A percentile compares a stretch with the other conserved stretches of the same genome.
Evolutionary conservation across 2,329 filamentous ascomycete genomes (phyloP).

Genomic region (Aspergillus udagawae): DNA sequence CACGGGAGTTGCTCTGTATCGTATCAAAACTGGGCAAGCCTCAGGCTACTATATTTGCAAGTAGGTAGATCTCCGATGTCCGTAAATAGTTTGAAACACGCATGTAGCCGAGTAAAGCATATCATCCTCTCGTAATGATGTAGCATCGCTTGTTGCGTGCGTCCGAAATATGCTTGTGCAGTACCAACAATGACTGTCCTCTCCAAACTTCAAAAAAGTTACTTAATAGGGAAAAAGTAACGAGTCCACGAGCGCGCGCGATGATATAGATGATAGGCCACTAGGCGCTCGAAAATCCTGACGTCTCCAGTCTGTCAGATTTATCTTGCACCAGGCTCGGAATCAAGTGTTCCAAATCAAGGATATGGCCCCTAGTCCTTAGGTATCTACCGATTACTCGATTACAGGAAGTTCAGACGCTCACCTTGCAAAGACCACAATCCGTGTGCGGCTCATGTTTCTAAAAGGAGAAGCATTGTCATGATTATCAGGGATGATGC

Average conservation of each 20-base stretch:
- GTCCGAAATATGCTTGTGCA: neutral
- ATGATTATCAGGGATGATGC: neutral
- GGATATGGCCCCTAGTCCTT: neutral
- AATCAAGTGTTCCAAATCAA: neutral
- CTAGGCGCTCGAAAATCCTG: neutral
- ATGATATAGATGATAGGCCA: neutral
- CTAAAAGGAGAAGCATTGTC: conserved; percentile 2
- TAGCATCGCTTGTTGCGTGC: neutral
- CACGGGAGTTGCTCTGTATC: too few relatives aligned
- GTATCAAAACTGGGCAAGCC: too few relatives aligned
- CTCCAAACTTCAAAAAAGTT: neutral
- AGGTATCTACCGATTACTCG: neutral
- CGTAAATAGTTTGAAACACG: neutral
- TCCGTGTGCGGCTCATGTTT: conserved; percentile 4
- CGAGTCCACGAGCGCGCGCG: neutral
- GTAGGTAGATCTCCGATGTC: too few relatives aligned
- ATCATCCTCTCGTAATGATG: neutral
- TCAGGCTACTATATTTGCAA: too few relatives aligned
- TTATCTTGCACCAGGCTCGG: neutral
- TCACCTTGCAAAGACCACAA: neutral
- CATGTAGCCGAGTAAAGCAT: neutral
- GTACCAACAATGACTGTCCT: neutral
- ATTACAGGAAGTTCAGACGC: neutral
- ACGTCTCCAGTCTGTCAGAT: neutral
- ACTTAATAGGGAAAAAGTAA: neutral